phyloP scores from a whole-genome alignment of 352 stramenopile genomes.

The Globisporangium spiculum region DNA sequence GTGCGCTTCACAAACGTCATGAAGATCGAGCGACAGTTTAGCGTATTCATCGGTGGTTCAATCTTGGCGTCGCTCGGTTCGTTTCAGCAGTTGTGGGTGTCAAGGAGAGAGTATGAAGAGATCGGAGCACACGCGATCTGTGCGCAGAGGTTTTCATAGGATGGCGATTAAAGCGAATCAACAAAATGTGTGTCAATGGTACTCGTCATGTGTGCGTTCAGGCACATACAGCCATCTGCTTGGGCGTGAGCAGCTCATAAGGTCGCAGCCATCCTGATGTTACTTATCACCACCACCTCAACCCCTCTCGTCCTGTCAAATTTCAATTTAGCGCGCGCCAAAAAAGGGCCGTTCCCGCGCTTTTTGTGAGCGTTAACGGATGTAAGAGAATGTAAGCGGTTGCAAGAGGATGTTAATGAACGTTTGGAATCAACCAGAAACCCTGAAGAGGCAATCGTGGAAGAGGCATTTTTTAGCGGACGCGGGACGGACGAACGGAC shows the following conservation, averaged over 20 bases:
- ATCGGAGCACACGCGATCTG: constrained; percentile 63
- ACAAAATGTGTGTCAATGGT: background rate
- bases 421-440: constrained; percentile 1
- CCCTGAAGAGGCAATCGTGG: background rate
- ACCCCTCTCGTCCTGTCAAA: background rate
- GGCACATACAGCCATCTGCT: background rate
- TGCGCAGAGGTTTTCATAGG: constrained; percentile 60
- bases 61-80: constrained; percentile 85
- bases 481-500: constrained; percentile 1
- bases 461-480: constrained; percentile 2
- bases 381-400: background rate
- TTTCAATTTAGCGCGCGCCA: constrained; percentile 2
- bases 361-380: constrained; percentile 6
- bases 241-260: background rate
- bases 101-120: constrained; percentile 84
- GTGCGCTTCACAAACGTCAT: constrained; percentile 82
- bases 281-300: background rate
- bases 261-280: background rate
- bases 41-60: constrained; percentile 84
- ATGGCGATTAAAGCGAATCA: background rate
- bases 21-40: constrained; percentile 86
- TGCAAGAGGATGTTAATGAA: background rate
- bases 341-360: constrained; percentile 11
- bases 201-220: background rate
- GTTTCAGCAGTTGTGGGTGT: constrained; percentile 89